Evolutionary conservation across 306 rosid species (phyloP).

Genomic region (Biancaea sappan): DNA sequence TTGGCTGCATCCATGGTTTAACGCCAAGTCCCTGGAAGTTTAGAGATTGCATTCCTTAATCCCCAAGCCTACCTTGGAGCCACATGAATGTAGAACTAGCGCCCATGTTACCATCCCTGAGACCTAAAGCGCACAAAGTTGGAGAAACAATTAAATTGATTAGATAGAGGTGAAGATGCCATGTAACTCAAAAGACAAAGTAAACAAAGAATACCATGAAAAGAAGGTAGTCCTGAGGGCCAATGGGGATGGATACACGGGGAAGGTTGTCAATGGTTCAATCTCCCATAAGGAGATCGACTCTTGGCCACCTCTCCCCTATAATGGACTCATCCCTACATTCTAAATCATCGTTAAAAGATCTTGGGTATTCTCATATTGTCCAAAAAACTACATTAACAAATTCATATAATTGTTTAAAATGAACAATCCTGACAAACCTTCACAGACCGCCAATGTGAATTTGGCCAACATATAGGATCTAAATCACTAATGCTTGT

Average conservation of each 20-base stretch:
- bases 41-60: slow-evolving; percentile 74
- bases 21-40: slow-evolving; percentile 81
- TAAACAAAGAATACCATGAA: slow-evolving; percentile 53
- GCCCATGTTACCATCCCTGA: slow-evolving; percentile 73
- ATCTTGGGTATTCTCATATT: background rate
- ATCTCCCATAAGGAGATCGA: slow-evolving; percentile 92
- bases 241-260: slow-evolving; percentile 92
- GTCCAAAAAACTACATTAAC: slow-evolving; percentile 33
- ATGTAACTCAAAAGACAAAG: slow-evolving; percentile 10
- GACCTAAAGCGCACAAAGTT: slow-evolving; percentile 50
- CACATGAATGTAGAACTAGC: slow-evolving; percentile 67
- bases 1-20: slow-evolving; percentile 87
- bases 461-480: slow-evolving; percentile 72
- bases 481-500: slow-evolving; percentile 74
- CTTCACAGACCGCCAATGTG: slow-evolving; percentile 88
- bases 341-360: slow-evolving; percentile 7
- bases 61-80: slow-evolving; percentile 77
- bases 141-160: background rate
- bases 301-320: slow-evolving; percentile 94
- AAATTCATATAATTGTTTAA: slow-evolving; percentile 12
- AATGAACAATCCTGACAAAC: slow-evolving; percentile 48
- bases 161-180: slow-evolving; percentile 7
- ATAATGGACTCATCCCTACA: slow-evolving; percentile 87
- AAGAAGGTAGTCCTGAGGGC: slow-evolving; percentile 80
- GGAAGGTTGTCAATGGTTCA: slow-evolving; percentile 90